Percentiles rank a stretch among this genome's conserved stretches.
Conservation (phyloP, 257 asterid species). For the Coffea eugenioides region DNA sequence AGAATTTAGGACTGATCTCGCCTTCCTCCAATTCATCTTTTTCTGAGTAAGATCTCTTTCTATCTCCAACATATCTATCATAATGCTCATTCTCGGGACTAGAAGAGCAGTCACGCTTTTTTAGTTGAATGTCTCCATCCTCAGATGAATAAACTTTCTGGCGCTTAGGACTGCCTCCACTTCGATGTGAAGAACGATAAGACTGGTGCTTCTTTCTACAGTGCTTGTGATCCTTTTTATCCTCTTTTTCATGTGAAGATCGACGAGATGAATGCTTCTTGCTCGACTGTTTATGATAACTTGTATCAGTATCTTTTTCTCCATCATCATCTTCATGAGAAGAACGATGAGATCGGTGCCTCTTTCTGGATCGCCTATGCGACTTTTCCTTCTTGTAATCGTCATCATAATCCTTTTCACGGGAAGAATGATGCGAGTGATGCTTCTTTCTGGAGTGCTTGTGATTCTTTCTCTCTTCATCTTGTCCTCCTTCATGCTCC, state of each 20-base stretch:
- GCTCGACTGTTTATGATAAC: slow-evolving; percentile 34
- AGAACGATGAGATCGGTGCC: slow-evolving; percentile 33
- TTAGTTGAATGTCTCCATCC: slow-evolving; percentile 31
- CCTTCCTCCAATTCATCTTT: slow-evolving; percentile 71
- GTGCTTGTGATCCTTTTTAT: slow-evolving; percentile 25
- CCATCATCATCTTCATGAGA: slow-evolving; percentile 29
- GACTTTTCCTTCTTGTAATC: slow-evolving; percentile 33
- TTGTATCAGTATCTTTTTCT: slow-evolving; percentile 8
- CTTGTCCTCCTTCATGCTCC: slow-evolving; percentile 35
- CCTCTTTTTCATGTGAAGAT: slow-evolving; percentile 30
- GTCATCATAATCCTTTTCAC: slow-evolving; percentile 23
- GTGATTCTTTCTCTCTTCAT: slow-evolving; percentile 34
- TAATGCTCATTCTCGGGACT: slow-evolving; percentile 24
- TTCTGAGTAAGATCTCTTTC: slow-evolving; percentile 23
- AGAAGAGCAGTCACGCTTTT: slow-evolving; percentile 39
- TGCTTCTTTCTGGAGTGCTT: slow-evolving; percentile 33
- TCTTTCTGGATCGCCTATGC: slow-evolving; percentile 41
- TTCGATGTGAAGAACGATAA: slow-evolving; percentile 37
- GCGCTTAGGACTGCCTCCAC: slow-evolving; percentile 37
- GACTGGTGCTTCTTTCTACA: slow-evolving; percentile 50
- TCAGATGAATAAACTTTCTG: slow-evolving; percentile 36
- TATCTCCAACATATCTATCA: slow-evolving; percentile 13
- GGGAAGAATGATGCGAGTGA: slow-evolving; percentile 27
- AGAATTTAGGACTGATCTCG: slow-evolving; percentile 58
- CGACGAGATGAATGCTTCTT: slow-evolving; percentile 45